phyloP scores from a whole-genome alignment of 116 monocot species.

The Zostera marina region DNA sequence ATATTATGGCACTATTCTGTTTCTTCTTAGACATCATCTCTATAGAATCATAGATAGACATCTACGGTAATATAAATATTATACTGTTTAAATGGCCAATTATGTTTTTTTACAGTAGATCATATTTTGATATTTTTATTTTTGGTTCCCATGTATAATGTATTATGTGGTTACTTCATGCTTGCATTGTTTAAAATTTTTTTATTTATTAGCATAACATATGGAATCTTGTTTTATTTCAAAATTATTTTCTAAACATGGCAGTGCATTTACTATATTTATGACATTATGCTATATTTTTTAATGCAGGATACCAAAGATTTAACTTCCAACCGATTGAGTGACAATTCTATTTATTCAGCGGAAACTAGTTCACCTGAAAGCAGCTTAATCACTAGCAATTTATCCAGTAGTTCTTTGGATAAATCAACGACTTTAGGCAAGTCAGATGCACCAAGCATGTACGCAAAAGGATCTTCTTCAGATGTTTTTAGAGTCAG shows the following conservation, averaged over 20 bases:
- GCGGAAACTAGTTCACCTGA: constrained; percentile 29
- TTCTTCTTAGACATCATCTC: too few species aligned
- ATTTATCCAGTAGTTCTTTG: constrained; percentile 20
- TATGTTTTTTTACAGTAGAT: too few species aligned
- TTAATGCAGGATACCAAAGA: constrained; percentile 46
- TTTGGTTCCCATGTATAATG: background rate
- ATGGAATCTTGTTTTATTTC: background rate
- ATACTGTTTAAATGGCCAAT: too few species aligned
- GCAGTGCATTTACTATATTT: background rate
- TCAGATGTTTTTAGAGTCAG: constrained; percentile 75
- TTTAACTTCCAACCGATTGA: constrained; percentile 34
- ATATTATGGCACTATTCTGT: too few species aligned
- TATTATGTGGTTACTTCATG: background rate
- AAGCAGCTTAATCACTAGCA: constrained; percentile 7
- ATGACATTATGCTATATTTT: background rate
- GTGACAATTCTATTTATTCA: constrained; percentile 35
- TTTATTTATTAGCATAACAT: background rate
- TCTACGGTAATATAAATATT: background rate
- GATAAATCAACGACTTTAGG: constrained; percentile 24
- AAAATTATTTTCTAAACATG: background rate
- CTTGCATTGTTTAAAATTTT: background rate
- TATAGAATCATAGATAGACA: too few species aligned
- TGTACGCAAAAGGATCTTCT: constrained; percentile 49
- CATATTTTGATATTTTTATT: background rate
- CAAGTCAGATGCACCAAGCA: constrained; percentile 53